Base-by-base conservation (phyloP, 2,329 filamentous ascomycete genomes). In the Fusarium sp. region DNA sequence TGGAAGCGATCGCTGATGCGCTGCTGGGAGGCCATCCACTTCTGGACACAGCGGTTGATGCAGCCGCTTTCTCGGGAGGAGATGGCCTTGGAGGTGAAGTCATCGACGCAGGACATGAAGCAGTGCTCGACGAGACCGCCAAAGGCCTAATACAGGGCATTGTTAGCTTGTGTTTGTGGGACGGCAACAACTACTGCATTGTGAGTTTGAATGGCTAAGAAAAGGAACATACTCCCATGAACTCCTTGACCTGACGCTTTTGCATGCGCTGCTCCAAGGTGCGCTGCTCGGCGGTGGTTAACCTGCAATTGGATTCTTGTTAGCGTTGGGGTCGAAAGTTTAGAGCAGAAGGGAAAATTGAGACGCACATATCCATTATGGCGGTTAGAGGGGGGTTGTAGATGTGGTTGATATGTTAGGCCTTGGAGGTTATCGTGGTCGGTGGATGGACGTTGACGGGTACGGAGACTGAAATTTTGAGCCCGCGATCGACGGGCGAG, bases 191-290 rank as follows among this genome's bases (percentile, higher is more conserved):
- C 7, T 16, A 10, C 7, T n/a, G 28, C 18, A n/a, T 13, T 18
- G 8, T 11, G 23, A 6, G 52, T 3, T 7, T 2, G 53, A 23
- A 16, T 54, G 54, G 55, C 23, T 23, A 23, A 23, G 23, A 23
- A 23, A 23, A 48, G 65, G 60, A 39, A 87, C 94, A 76, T 88
- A 98, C 96, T 77, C 90, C 93, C 92, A 98, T 97, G 81, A 99
- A 98, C 81, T 98, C 95, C 86, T 97, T 97, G 88, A 99, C 94
- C 85, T 99, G 96, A 85, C 96, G 97, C 85, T 93, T 93, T 87
- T 98, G 94, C 90, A 99, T 95, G 83, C 96, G 94, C 84, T 90
- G 85, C 84, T 97, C 92, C 80, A 99, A 92, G 88, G 96, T 94
- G 85, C 94, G 93, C 87, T 97, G 93, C 87, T 98, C 95, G 77